These are phyloP conservation scores for Nidula niveotomentosa DNA, from an alignment of 1,284 basidiomycete genomes.

Conservation along the genomic window DNA sequence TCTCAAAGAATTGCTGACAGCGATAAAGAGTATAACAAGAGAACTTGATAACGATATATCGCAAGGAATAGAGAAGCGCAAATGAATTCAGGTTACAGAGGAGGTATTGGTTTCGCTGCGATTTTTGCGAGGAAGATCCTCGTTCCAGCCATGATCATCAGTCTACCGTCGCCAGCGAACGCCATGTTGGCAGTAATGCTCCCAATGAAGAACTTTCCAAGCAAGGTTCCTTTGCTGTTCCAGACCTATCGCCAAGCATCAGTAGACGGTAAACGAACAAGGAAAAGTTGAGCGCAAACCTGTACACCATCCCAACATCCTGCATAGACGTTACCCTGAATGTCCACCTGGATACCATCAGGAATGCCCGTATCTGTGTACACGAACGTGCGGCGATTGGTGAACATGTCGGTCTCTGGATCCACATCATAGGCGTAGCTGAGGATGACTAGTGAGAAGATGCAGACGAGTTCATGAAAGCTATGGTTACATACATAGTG, in stretches of 20 bases:
- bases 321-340: constrained; percentile 66
- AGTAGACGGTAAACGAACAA: not conserved
- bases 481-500: constrained; percentile 52
- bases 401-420: constrained; percentile 52
- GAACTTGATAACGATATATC: no score
- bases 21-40: no score
- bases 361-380: constrained; percentile 67
- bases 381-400: constrained; percentile 71
- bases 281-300: constrained; percentile 26
- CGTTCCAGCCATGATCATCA: constrained; percentile 71
- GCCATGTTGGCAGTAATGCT: constrained; percentile 61
- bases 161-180: constrained; percentile 62
- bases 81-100: not conserved
- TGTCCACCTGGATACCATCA: constrained; percentile 73
- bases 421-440: constrained; percentile 78
- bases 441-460: not conserved
- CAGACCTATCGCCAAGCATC: constrained; percentile 46
- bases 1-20: no score
- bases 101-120: constrained; percentile 23
- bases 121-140: constrained; percentile 65
- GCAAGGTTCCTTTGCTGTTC: constrained; percentile 57
- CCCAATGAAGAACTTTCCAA: constrained; percentile 77
- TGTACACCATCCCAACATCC: constrained; percentile 75
- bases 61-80: no score
- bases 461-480: not conserved